Evolutionary conservation across 106 monocot species (phyloP), one percentile per base, ranked within the genome.

Genomic region (Dendrobium nobile): DNA sequence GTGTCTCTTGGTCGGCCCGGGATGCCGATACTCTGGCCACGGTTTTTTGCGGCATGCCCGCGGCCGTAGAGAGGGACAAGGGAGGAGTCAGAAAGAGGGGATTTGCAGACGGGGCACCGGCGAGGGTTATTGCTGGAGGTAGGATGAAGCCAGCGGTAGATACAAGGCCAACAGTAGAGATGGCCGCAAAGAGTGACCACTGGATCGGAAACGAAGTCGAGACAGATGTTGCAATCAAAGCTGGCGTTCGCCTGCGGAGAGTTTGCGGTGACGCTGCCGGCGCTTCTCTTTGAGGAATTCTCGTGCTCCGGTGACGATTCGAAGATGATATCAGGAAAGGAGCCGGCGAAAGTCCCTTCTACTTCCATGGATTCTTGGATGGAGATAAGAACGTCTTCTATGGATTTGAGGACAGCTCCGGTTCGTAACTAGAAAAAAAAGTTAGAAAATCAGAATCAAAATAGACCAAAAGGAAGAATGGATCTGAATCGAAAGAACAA

Each of bases 91-190:
- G 78, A 72, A 41, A 83, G 72, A 0, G 83, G 43, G 15, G 83
- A 33, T 19, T 83, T 83, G 78, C 83, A 83, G 16, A 83, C 83
- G 0, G 83, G 83, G 78, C 83, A 83, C 8, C 20, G 16, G n/a
- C 31, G 78, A 1, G 75, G 51, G 28, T 24, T 41, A 73, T 67
- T 20, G 56, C 33, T 54, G 22, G 44, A 48, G 41, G 86, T 80
- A 20, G 64, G 81, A 47, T 87, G 83, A 33, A 98, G 81, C 98
- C 95, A 98, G 80, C 87, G 88, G 87, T 94, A 95, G 56, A 98
- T 91, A 84, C 98, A 98, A 13, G 98, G 98, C 95, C 98, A 98
- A 85, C 98, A 98, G 82, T 89, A 98, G 85, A 98, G 98, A 81
- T 98, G 98, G 79, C 98, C 98, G 79, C 95, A 98, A 45, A 98